A percentile compares a stretch with the other conserved stretches of the same genome.
Conservation (phyloP, 2,329 filamentous ascomycete species). For the Raffaelea arxii region DNA sequence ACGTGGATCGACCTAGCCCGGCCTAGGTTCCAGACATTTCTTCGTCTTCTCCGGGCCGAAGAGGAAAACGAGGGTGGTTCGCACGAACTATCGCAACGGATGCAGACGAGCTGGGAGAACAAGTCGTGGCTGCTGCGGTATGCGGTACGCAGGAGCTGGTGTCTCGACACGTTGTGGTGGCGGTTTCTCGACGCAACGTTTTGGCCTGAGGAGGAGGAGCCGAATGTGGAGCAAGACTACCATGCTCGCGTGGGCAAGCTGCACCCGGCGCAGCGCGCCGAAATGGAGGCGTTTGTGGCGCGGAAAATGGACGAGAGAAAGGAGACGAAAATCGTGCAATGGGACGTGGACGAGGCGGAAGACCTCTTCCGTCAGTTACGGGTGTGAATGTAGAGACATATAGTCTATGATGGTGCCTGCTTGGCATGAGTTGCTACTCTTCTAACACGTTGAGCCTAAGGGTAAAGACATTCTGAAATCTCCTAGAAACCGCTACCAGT, state of each 20-base stretch:
- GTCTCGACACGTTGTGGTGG: background rate
- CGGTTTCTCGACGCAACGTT: background rate
- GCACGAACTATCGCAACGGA: conserved; percentile 10
- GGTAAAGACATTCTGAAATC: no score
- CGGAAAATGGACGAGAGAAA: background rate
- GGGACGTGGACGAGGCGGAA: background rate
- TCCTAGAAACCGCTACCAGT: no score
- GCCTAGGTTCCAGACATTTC: background rate
- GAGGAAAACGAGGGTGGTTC: background rate
- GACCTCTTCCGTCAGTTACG: background rate
- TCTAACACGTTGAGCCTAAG: no score
- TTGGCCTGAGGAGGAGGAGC: no score
- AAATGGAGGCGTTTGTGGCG: background rate
- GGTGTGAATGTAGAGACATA: no score
- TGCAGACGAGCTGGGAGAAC: conserved; percentile 18
- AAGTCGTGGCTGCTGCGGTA: conserved; percentile 16
- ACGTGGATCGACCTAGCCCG: background rate
- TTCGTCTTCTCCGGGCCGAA: background rate
- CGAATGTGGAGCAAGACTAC: background rate
- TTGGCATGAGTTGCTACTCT: no score
- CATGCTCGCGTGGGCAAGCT: background rate
- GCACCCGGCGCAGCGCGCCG: background rate
- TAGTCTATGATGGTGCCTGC: no score
- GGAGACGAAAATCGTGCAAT: background rate
- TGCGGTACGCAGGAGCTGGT: conserved; percentile 5